phyloP scores from a whole-genome alignment of 495 filamentous ascomycete genomes.

The Wilcoxina mikolae region DNA sequence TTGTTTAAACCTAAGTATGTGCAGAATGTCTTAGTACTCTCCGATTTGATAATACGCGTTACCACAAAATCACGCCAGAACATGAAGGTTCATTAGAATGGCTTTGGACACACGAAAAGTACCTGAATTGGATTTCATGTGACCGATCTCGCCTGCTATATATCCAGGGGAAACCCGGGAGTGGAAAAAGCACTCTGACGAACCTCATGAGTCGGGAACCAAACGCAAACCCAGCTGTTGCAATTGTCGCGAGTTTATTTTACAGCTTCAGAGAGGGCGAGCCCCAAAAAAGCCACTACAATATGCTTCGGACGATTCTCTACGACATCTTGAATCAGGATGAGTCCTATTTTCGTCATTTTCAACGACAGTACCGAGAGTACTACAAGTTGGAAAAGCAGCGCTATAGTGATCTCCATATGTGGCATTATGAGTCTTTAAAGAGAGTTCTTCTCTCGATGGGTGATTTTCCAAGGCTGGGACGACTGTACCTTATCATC shows the following conservation, averaged over 20 bases:
- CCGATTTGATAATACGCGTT: conserved; percentile 4
- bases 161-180: conserved; percentile 10
- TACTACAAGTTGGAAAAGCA: background rate
- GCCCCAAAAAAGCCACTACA: background rate
- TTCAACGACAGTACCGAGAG: background rate
- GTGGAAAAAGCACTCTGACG: conserved; percentile 9
- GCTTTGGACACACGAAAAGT: background rate
- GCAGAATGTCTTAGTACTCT: background rate
- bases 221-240: background rate
- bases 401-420: background rate
- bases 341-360: background rate
- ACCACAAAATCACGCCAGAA: conserved; percentile 3
- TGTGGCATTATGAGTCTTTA: background rate
- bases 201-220: background rate
- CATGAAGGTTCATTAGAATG: conserved; percentile 1
- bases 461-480: background rate
- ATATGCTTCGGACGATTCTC: conserved; percentile 1
- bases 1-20: background rate
- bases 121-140: background rate
- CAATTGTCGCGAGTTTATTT: background rate
- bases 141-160: background rate
- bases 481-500: conserved; percentile 2
- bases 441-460: background rate
- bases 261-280: background rate
- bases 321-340: background rate